Percentiles rank a stretch among this genome's conserved stretches.
These are phyloP conservation scores for Calonectria pseudoturangicola DNA, from an alignment of 2,329 filamentous ascomycete genomes.

Conservation along the genomic window DNA sequence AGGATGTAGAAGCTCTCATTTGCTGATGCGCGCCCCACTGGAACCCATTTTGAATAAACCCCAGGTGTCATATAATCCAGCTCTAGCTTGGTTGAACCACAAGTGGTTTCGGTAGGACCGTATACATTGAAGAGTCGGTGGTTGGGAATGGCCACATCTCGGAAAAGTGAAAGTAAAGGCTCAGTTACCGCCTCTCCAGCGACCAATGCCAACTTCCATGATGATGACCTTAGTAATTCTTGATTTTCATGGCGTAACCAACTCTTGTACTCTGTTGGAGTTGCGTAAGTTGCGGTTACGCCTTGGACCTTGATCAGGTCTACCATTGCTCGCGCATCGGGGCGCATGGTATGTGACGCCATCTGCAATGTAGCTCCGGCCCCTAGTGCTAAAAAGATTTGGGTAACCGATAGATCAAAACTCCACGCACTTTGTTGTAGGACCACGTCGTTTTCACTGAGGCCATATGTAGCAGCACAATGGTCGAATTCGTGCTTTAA, in stretches of 20 bases:
- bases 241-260: slow-evolving; percentile 33
- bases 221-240: background rate
- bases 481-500: slow-evolving; percentile 8
- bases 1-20: slow-evolving; percentile 19
- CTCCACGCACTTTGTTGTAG: slow-evolving; percentile 44
- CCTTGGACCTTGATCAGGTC: slow-evolving; percentile 33
- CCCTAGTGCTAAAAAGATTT: slow-evolving; percentile 34
- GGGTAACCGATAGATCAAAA: slow-evolving; percentile 40
- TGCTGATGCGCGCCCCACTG: background rate
- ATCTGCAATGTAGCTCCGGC: slow-evolving; percentile 35
- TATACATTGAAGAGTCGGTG: slow-evolving; percentile 16
- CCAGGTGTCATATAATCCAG: slow-evolving; percentile 7
- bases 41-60: background rate
- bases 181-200: slow-evolving; percentile 9
- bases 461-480: slow-evolving; percentile 23
- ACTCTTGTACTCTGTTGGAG: slow-evolving; percentile 37
- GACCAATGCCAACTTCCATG: slow-evolving; percentile 19
- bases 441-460: slow-evolving; percentile 31
- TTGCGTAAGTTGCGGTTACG: slow-evolving; percentile 33
- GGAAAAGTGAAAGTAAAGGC: slow-evolving; percentile 1
- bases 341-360: slow-evolving; percentile 25
- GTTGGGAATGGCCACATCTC: background rate
- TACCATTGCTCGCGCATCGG: slow-evolving; percentile 28
- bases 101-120: slow-evolving; percentile 23
- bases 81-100: slow-evolving; percentile 5